A percentile compares a stretch with the other conserved stretches of the same genome.
These are phyloP conservation scores for Ambrosiella beaveri DNA, from an alignment of 2,329 filamentous ascomycete genomes.

Conservation along the genomic window DNA sequence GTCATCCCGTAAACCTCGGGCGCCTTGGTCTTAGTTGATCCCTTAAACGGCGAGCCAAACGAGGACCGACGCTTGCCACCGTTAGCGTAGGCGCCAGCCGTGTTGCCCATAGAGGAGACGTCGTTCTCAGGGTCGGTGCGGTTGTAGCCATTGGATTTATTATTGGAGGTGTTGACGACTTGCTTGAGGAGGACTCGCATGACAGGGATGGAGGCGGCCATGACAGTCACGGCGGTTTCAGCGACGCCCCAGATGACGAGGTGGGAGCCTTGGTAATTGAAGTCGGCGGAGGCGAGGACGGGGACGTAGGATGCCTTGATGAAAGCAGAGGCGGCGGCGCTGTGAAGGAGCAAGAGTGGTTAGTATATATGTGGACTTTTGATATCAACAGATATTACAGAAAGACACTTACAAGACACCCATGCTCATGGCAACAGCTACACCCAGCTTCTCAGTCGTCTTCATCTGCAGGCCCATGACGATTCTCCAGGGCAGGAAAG, in stretches of 20 bases:
- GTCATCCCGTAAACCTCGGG: conserved; percentile 13
- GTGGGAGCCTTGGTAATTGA: conserved; percentile 6
- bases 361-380: conserved; percentile 1
- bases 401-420: conserved; percentile 16
- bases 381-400: neutral
- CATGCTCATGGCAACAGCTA: conserved; percentile 17
- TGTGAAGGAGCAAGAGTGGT: neutral
- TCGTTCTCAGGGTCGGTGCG: conserved; percentile 8
- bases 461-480: conserved; percentile 18
- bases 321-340: conserved; percentile 9
- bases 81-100: conserved; percentile 5
- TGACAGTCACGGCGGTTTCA: conserved; percentile 14
- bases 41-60: conserved; percentile 7
- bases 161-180: conserved; percentile 10
- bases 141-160: conserved; percentile 9
- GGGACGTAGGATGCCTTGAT: conserved; percentile 7
- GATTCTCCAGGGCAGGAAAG: conserved; percentile 17
- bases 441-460: conserved; percentile 17
- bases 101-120: conserved; percentile 2
- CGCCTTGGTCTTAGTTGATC: conserved; percentile 6
- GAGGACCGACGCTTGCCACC: conserved; percentile 8
- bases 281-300: conserved; percentile 4
- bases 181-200: conserved; percentile 15
- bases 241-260: conserved; percentile 14
- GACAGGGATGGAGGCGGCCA: conserved; percentile 16